phyloP scores from a whole-genome alignment of 164 flowering plant genomes.

The Echeveria elegans region DNA sequence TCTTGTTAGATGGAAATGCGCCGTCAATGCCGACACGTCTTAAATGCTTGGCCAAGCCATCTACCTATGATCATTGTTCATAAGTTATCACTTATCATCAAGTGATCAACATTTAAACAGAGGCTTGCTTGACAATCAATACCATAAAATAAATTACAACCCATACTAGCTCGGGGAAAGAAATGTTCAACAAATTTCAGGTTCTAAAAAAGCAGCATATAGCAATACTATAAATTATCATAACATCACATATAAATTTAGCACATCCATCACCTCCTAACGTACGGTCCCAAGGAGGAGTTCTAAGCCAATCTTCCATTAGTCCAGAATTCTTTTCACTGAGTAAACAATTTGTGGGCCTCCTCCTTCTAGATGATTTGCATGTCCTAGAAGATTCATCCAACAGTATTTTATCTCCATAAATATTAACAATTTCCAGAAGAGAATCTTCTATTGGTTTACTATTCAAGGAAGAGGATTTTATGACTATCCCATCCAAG shows the following conservation, averaged over 20 bases:
- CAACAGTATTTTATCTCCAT: constrained; percentile 58
- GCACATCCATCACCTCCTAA: constrained; percentile 84
- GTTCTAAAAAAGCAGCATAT: too few relatives aligned
- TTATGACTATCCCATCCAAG: constrained; percentile 15
- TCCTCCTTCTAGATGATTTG: constrained; percentile 45
- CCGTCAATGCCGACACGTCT: constrained; percentile 95
- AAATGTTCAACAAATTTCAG: background rate
- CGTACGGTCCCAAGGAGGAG: constrained; percentile 76
- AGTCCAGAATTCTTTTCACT: constrained; percentile 20
- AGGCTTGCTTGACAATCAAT: background rate
- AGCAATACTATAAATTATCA: constrained; percentile 51
- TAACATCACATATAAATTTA: constrained; percentile 90
- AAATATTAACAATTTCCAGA: constrained; percentile 36
- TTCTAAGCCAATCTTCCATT: constrained; percentile 54
- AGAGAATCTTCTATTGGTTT: constrained; percentile 39
- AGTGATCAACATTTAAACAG: background rate
- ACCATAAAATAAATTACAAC: background rate
- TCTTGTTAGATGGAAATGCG: constrained; percentile 61
- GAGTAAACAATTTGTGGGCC: constrained; percentile 15
- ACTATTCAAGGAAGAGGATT: constrained; percentile 15
- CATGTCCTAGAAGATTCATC: constrained; percentile 65
- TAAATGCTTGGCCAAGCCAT: constrained; percentile 86
- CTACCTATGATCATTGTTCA: constrained; percentile 39
- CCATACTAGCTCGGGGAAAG: too few relatives aligned
- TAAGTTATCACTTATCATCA: background rate